Base-by-base conservation (phyloP, 2,329 filamentous ascomycete genomes). In the Colletotrichum agaves region DNA sequence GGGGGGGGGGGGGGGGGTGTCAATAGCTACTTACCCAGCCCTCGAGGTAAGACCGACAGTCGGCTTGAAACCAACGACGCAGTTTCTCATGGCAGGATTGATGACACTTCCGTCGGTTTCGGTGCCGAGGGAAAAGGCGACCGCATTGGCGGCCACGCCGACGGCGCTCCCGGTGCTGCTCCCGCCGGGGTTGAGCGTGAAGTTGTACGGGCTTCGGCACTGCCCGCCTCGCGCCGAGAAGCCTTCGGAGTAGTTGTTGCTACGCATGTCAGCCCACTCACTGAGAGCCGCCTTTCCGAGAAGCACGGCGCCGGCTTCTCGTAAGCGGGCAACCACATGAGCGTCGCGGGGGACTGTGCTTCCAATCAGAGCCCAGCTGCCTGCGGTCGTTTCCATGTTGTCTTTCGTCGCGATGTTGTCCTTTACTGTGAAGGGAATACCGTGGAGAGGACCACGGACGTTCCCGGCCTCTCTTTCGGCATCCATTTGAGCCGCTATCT, bases 21-120 rank as follows among this genome's bases (percentile, higher is more conserved):
- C 11, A 8, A 1, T 7, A 3, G 5, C 15, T 5, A 17, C 53
- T 47, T 67, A 73, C 33, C 84, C 87, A 19, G 79, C 82, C 15
- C 90, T 81, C 8, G 90, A 92, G 0, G 90, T 93, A 57, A 93
- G 77, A 0, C 91, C 91, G 5, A 93, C 89, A 1, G 91, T 93
- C 1, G 91, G 91, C 78, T 93, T 94, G 75, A 94, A 86, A 3
- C 91, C 91, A 2, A 93, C 90, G 2, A 94, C 75, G 2, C 83
- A 85, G 73, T 91, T 92, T 4, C 90, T 81, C 75, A 90, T 86
- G 1, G 91, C 90, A 0, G 92, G 92, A 74, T 88, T 90, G 73
- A 93, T 92, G 15, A 94, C 83, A 78, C 86, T 89, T 4, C 87
- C 91, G 74, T 93, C 91, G 0, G 91, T 93, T 78, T 94, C 92